These are phyloP conservation scores for Globisporangium rhizosaccharum DNA, from an alignment of 352 stramenopile genomes.

Conservation along the genomic window DNA sequence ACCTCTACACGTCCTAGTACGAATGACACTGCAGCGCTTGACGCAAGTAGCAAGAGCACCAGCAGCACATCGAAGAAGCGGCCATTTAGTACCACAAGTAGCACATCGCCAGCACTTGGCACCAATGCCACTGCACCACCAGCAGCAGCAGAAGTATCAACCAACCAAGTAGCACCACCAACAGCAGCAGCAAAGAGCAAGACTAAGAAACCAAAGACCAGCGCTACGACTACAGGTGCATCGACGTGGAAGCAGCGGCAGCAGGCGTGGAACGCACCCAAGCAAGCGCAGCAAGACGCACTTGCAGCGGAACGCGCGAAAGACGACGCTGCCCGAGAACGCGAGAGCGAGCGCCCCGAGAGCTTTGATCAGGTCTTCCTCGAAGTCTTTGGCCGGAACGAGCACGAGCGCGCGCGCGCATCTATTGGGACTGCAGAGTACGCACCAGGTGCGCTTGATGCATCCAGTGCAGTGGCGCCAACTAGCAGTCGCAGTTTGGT, in stretches of 20 bases:
- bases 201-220: background rate
- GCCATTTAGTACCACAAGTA: constrained; percentile 1
- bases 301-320: background rate
- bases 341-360: constrained; percentile 20
- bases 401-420: constrained; percentile 13
- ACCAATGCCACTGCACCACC: background rate
- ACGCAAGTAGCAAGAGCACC: background rate
- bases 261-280: constrained; percentile 15
- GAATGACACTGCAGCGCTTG: background rate
- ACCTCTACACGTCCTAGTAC: background rate
- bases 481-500: background rate
- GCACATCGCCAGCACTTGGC: background rate
- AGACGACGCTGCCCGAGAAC: background rate
- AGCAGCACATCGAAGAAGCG: constrained; percentile 9
- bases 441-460: constrained; percentile 1
- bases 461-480: background rate
- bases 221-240: background rate
- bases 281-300: background rate
- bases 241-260: constrained; percentile 20
- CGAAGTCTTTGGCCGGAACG: constrained; percentile 32
- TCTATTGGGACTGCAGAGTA: constrained; percentile 4
- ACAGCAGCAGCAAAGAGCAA: background rate
- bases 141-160: constrained; percentile 4
- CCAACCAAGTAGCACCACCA: background rate
- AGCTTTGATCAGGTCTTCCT: constrained; percentile 53